Evolutionary conservation across 2,329 filamentous ascomycete species (phyloP).

Genomic region (Fusarium praegraminearum): DNA sequence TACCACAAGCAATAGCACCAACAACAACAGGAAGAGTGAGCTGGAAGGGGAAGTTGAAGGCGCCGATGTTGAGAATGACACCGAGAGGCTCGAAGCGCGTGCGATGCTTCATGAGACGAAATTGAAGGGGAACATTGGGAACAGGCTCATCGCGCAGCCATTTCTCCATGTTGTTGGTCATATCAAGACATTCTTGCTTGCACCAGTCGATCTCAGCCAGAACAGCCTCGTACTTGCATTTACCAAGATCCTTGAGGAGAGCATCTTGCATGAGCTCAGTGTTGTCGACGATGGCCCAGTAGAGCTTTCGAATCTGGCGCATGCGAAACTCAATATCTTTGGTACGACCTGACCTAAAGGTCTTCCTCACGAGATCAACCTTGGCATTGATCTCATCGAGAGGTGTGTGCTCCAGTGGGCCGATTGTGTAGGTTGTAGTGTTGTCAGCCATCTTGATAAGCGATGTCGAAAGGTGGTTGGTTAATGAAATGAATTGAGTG

Average conservation of each 20-base stretch:
- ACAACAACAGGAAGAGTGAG: constrained; percentile 82
- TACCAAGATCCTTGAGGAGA: constrained; percentile 80
- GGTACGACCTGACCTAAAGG: constrained; percentile 85
- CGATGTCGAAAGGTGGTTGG: constrained; percentile 26
- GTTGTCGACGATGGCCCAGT: constrained; percentile 91
- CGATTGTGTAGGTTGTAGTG: constrained; percentile 55
- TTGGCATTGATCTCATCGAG: constrained; percentile 74
- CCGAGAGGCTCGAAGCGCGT: constrained; percentile 91
- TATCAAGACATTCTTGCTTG: constrained; percentile 83
- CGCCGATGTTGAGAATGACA: constrained; percentile 84
- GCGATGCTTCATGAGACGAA: constrained; percentile 76
- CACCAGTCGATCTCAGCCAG: constrained; percentile 82
- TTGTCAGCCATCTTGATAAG: constrained; percentile 53
- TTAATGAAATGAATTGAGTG: constrained; percentile 14
- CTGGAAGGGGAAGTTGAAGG: constrained; percentile 94
- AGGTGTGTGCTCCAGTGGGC: constrained; percentile 69
- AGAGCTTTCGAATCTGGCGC: constrained; percentile 90
- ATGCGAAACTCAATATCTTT: constrained; percentile 85
- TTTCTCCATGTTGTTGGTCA: constrained; percentile 80
- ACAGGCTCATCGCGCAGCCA: constrained; percentile 87
- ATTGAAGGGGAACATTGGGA: constrained; percentile 75
- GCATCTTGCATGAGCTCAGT: constrained; percentile 79
- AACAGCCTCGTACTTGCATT: constrained; percentile 79
- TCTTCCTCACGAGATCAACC: constrained; percentile 70
- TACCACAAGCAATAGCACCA: constrained; percentile 92